Evolutionary conservation across 2,329 filamentous ascomycete genomes (phyloP).

Genomic region (Fusarium albosuccineum): DNA sequence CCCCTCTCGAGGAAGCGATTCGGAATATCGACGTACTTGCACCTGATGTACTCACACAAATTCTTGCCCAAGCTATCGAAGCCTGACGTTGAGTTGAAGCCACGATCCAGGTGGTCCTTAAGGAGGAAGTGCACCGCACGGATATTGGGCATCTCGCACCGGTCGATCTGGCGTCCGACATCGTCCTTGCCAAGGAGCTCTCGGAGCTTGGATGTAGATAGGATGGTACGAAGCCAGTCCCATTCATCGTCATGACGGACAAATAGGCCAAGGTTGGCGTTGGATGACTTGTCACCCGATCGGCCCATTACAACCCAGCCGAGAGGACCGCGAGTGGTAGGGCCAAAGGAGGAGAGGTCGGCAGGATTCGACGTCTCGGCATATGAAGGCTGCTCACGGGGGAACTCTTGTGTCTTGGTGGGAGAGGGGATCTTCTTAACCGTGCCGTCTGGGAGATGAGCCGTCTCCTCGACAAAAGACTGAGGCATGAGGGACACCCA

Average conservation of each 20-base stretch:
- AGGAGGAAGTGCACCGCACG: conserved; percentile 55
- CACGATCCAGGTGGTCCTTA: conserved; percentile 60
- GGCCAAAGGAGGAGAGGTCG: conserved; percentile 33
- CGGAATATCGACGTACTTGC: conserved; percentile 58
- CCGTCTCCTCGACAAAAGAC: conserved; percentile 30
- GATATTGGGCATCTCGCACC: conserved; percentile 57
- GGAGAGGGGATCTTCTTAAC: conserved; percentile 32
- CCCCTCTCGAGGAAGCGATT: conserved; percentile 56
- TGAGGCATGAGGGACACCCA: conserved; percentile 46
- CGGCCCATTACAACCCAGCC: conserved; percentile 47
- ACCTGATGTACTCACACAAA: conserved; percentile 57
- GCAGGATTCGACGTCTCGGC: conserved; percentile 37
- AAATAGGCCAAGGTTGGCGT: conserved; percentile 60
- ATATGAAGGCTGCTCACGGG: conserved; percentile 32
- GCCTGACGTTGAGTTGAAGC: conserved; percentile 48
- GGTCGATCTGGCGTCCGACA: conserved; percentile 53
- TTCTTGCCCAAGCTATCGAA: conserved; percentile 61
- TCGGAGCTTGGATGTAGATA: conserved; percentile 54
- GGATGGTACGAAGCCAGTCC: conserved; percentile 57
- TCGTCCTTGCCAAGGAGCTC: conserved; percentile 54
- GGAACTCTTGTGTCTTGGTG: conserved; percentile 12
- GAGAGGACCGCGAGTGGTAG: conserved; percentile 44
- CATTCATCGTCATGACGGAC: conserved; percentile 58
- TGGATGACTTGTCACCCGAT: conserved; percentile 56
- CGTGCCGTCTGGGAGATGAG: conserved; percentile 26